These are phyloP conservation scores for Calocybe cyanea DNA, from an alignment of 768 basidiomycete genomes.

Conservation along the genomic window DNA sequence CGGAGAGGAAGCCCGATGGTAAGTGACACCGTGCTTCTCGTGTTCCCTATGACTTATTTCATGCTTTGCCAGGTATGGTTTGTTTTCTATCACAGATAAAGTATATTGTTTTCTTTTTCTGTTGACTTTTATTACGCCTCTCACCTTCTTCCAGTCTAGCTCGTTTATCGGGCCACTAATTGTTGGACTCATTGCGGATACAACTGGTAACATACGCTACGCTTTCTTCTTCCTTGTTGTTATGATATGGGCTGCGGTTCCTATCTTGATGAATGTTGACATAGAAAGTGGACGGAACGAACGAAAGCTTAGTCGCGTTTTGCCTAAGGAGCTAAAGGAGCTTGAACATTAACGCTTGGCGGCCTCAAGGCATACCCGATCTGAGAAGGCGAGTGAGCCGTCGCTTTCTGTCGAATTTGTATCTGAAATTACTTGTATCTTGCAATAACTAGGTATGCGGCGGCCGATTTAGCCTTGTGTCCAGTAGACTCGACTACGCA, in stretches of 20 bases:
- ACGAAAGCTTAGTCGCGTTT: no score
- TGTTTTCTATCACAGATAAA: constrained; percentile 92
- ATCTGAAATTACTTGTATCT: no score
- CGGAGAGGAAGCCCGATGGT: constrained; percentile 90
- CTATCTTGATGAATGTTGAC: constrained; percentile 68
- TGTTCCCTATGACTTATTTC: neutral
- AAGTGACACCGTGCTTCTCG: constrained; percentile 16
- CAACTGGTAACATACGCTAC: constrained; percentile 88
- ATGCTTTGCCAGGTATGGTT: constrained; percentile 43
- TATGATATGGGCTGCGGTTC: constrained; percentile 81
- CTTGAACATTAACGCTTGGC: no score
- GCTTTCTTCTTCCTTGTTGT: constrained; percentile 83
- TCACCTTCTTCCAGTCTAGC: constrained; percentile 55
- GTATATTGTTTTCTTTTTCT: constrained; percentile 29
- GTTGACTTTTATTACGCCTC: constrained; percentile 7
- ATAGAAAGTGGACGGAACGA: constrained; percentile 59
- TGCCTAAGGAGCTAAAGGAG: no score
- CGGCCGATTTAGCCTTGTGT: no score
- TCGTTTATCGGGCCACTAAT: constrained; percentile 90
- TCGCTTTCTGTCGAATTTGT: no score
- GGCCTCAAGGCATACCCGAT: no score
- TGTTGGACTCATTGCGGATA: constrained; percentile 84
- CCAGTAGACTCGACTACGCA: no score
- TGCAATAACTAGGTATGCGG: no score
- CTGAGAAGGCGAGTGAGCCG: no score